A percentile compares a stretch with the other conserved stretches of the same genome.
Conservation (phyloP, 257 asterid genomes). For the Mentha longifolia region DNA sequence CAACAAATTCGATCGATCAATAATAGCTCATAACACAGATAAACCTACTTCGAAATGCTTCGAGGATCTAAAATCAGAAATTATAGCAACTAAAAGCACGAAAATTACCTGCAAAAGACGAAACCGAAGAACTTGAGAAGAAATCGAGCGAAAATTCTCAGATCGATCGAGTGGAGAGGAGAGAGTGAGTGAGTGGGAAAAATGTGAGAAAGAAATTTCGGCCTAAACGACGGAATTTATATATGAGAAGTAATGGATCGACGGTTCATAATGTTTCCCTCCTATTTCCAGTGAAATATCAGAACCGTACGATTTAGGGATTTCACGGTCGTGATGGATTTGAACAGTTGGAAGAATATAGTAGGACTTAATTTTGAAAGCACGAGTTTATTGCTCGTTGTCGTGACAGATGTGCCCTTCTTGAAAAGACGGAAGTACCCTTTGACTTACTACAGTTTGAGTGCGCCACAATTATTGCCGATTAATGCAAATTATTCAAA, state of each 20-base stretch:
- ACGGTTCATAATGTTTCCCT: constrained; percentile 62
- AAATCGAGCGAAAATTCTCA: constrained; percentile 30
- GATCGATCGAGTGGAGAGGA: constrained; percentile 33
- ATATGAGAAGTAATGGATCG: constrained; percentile 34
- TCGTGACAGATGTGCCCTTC: constrained; percentile 41
- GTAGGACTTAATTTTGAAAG: constrained; percentile 42
- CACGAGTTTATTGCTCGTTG: neutral
- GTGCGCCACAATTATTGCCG: neutral
- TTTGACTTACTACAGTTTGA: constrained; percentile 24
- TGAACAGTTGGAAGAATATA: constrained; percentile 13
- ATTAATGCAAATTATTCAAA: neutral
- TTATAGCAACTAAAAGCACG: neutral
- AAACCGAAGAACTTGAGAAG: constrained; percentile 11
- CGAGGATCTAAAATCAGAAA: constrained; percentile 1
- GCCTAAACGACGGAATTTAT: constrained; percentile 45
- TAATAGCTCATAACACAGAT: neutral
- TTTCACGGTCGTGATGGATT: constrained; percentile 40
- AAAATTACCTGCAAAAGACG: constrained; percentile 39
- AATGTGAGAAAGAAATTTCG: constrained; percentile 28
- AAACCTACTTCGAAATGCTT: neutral
- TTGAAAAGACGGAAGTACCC: constrained; percentile 28
- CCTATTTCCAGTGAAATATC: constrained; percentile 34
- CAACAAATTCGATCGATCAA: constrained; percentile 28
- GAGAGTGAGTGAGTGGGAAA: constrained; percentile 18
- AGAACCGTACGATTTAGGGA: constrained; percentile 40